These are phyloP conservation scores for Oemleria cerasiformis DNA, from an alignment of 306 rosid genomes.

Conservation along the genomic window DNA sequence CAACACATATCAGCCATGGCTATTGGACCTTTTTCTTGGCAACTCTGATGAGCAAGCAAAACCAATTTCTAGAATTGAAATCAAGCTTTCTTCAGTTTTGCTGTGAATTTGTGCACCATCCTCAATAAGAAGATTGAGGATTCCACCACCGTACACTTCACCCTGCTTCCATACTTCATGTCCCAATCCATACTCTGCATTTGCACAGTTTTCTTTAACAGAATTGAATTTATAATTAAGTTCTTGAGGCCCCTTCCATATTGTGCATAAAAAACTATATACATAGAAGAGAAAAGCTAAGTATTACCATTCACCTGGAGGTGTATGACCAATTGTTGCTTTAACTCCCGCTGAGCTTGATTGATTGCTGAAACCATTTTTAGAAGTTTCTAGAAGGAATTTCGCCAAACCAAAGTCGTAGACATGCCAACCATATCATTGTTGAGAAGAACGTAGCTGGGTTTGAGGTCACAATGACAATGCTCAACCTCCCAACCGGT, in stretches of 20 bases:
- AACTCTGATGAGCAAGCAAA: not conserved
- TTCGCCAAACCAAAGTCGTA: not conserved
- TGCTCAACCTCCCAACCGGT: not conserved
- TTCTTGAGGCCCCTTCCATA: too few species aligned
- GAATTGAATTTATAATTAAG: too few species aligned
- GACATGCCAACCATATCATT: not conserved
- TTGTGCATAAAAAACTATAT: too few species aligned
- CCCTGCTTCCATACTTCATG: not conserved
- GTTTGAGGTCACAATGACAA: not conserved
- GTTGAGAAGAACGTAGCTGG: not conserved
- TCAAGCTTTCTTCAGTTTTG: not conserved
- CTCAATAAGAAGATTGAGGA: not conserved
- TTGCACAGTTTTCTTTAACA: not conserved
- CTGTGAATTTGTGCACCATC: not conserved
- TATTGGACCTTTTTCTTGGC: not conserved
- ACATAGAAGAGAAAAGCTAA: not conserved
- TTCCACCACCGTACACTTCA: not conserved
- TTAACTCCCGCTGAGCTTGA: not conserved
- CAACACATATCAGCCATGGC: not conserved
- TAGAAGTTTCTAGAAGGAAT: not conserved
- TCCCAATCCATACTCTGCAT: not conserved
- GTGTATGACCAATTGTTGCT: not conserved
- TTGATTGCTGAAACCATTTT: not conserved
- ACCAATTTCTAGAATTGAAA: not conserved
- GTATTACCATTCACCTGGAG: not conserved